Conservation (phyloP, 345 rosid genomes). For the Populus tremula region DNA sequence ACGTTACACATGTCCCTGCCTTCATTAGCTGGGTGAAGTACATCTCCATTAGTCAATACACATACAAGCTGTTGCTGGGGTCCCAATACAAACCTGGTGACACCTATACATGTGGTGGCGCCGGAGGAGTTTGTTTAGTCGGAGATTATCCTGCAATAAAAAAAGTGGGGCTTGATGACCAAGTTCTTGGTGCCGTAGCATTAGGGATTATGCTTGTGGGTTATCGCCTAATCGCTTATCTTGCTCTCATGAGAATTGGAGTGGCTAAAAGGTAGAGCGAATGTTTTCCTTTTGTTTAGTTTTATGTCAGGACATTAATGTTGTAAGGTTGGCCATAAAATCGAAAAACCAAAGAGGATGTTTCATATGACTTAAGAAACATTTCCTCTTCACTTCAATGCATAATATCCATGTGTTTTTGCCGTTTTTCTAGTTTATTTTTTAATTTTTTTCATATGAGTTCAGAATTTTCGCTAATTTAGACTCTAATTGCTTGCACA, state of each 20-base stretch:
- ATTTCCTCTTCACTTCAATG: too few species aligned
- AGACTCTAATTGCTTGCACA: too few species aligned
- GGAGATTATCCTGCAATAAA: conserved; percentile 43
- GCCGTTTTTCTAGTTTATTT: too few species aligned
- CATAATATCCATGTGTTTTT: too few species aligned
- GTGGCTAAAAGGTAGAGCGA: conserved; percentile 15
- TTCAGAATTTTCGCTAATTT: too few species aligned
- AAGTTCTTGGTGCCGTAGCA: conserved; percentile 26
- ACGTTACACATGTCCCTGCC: conserved; percentile 46
- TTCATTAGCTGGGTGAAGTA: conserved; percentile 50
- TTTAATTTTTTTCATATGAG: too few species aligned
- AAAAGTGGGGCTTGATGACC: conserved; percentile 40
- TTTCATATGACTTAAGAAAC: too few species aligned
- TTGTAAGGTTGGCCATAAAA: too few species aligned
- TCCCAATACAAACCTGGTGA: conserved; percentile 41
- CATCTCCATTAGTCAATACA: conserved; percentile 38
- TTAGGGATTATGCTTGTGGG: conserved; percentile 42
- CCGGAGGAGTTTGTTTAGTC: conserved; percentile 33
- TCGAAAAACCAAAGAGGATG: too few species aligned
- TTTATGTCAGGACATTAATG: neutral
- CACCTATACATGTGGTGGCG: conserved; percentile 27
- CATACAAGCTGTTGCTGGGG: conserved; percentile 44
- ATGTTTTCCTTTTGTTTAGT: neutral
- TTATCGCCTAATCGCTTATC: conserved; percentile 47
- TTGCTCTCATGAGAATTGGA: conserved; percentile 46